These are phyloP conservation scores for Iris pallida DNA, from an alignment of 116 monocot species.

Conservation along the genomic window DNA sequence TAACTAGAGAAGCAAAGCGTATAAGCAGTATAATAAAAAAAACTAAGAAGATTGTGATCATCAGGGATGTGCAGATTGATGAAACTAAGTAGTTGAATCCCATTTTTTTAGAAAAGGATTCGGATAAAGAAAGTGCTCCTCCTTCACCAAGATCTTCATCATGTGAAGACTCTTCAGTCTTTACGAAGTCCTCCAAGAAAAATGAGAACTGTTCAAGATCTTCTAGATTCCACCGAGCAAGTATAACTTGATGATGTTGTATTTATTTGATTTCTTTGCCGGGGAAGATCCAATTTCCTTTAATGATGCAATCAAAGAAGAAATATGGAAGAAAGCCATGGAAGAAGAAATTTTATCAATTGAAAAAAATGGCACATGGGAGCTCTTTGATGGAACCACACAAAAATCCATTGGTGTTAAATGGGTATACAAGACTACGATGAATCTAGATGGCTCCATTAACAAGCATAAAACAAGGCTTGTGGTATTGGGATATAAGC, in stretches of 20 bases:
- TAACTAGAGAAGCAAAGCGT: conserved; percentile 1
- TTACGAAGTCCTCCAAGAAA: neutral
- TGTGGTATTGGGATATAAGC: neutral
- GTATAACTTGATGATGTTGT: neutral
- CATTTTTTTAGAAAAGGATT: neutral
- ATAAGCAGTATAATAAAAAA: neutral
- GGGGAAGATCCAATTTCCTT: conserved; percentile 1
- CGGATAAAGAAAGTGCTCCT: neutral
- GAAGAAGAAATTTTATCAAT: neutral
- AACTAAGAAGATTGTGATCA: conserved; percentile 5
- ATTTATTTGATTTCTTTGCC: neutral
- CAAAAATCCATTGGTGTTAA: conserved; percentile 2
- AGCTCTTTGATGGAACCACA: too few species aligned
- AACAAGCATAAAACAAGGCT: neutral
- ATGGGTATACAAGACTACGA: conserved; percentile 6
- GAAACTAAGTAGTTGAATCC: neutral
- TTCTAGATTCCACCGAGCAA: neutral
- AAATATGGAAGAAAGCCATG: neutral
- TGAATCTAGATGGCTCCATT: neutral
- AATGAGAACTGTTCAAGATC: conserved; percentile 1
- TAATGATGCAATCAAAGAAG: neutral
- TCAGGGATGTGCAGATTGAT: neutral
- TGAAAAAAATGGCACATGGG: neutral
- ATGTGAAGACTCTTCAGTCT: neutral
- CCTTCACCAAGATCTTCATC: conserved; percentile 2